phyloP scores from a whole-genome alignment of 768 basidiomycete genomes.

The Hygrocybe coccinea region DNA sequence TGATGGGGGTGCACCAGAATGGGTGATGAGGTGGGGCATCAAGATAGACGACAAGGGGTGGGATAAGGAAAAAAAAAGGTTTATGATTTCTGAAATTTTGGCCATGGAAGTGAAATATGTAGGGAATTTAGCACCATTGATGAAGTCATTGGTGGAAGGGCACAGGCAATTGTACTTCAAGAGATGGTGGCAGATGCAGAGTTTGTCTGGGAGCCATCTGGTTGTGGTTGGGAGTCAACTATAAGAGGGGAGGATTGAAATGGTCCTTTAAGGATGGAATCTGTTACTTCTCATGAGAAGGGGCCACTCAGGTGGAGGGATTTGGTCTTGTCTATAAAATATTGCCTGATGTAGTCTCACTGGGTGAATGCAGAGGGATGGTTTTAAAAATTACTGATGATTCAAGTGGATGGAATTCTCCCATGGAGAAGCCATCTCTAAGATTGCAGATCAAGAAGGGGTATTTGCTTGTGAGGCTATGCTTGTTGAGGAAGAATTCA shows the following conservation, averaged over 20 bases:
- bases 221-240: conserved; percentile 7
- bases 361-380: conserved; percentile 12
- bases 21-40: not conserved
- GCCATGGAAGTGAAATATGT: conserved; percentile 18
- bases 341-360: conserved; percentile 8
- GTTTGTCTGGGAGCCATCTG: conserved; percentile 15
- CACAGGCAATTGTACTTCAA: conserved; percentile 15
- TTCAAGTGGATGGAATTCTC: conserved; percentile 14
- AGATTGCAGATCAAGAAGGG: conserved; percentile 18
- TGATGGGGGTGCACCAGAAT: too few species aligned
- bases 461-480: conserved; percentile 6
- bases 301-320: conserved; percentile 18
- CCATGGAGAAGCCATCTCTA: conserved; percentile 21
- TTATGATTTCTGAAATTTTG: conserved; percentile 16
- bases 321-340: conserved; percentile 7
- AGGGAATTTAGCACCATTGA: conserved; percentile 21
- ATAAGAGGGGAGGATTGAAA: conserved; percentile 22
- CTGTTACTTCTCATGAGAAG: conserved; percentile 14
- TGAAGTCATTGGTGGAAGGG: conserved; percentile 17
- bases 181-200: conserved; percentile 16
- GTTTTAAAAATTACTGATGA: conserved; percentile 21
- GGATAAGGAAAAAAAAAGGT: not conserved
- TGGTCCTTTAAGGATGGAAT: conserved; percentile 23
- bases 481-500: conserved; percentile 2
- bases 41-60: not conserved